Evolutionary conservation across 495 filamentous ascomycete genomes (phyloP).

Genomic region (Glarea lozoyensis): DNA sequence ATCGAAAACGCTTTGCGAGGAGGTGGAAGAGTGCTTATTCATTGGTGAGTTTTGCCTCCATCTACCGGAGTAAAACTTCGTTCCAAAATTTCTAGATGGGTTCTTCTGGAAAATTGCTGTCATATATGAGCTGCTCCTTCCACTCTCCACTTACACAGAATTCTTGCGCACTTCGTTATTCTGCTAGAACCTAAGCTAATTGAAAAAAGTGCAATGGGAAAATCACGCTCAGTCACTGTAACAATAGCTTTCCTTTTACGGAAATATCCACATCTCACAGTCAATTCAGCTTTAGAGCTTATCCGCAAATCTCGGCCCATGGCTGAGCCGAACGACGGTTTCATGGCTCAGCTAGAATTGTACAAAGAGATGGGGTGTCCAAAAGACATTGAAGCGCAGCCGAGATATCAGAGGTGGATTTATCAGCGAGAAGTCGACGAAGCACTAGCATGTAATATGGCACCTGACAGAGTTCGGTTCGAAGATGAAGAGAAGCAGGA

Average conservation of each 20-base stretch:
- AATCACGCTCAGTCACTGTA: conserved; percentile 80
- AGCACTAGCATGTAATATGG: conserved; percentile 59
- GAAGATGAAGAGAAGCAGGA: conserved; percentile 56
- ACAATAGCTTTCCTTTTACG: conserved; percentile 76
- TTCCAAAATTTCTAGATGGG: no score
- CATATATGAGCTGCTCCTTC: no score
- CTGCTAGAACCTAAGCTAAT: no score
- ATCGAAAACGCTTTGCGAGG: conserved; percentile 67
- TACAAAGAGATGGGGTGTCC: conserved; percentile 81
- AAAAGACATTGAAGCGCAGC: conserved; percentile 48
- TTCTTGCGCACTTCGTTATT: no score
- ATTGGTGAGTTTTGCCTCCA: conserved; percentile 56
- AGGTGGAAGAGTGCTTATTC: conserved; percentile 60
- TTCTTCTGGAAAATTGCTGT: no score
- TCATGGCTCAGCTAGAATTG: conserved; percentile 79
- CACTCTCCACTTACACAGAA: no score
- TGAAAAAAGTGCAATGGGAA: conserved; percentile 98
- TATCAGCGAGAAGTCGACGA: conserved; percentile 70
- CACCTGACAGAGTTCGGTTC: conserved; percentile 69
- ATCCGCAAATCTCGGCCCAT: conserved; percentile 59
- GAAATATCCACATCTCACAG: conserved; percentile 34
- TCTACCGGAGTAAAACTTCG: no score
- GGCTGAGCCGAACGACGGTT: conserved; percentile 80
- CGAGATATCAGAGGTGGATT: conserved; percentile 80
- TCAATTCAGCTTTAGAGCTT: conserved; percentile 48